phyloP scores from a whole-genome alignment of 768 basidiomycete species.

The Podaxis sp. region DNA sequence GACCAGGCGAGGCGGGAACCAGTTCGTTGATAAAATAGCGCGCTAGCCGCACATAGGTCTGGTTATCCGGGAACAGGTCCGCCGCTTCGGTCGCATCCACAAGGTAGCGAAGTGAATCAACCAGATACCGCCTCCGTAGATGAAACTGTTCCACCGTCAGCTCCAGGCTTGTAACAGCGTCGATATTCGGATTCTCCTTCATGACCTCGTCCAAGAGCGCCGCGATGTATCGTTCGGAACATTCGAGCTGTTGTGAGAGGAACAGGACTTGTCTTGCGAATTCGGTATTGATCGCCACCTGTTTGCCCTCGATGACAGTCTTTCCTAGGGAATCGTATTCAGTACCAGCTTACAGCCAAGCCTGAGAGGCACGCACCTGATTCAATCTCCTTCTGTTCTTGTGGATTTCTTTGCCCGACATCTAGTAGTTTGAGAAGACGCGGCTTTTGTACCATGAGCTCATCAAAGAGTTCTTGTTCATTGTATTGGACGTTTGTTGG shows the following conservation, averaged over 20 bases:
- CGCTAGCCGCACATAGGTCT: slow-evolving; percentile 52
- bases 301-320: slow-evolving; percentile 58
- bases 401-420: slow-evolving; percentile 56
- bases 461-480: slow-evolving; percentile 77
- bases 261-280: slow-evolving; percentile 78
- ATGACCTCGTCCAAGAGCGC: slow-evolving; percentile 65
- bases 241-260: slow-evolving; percentile 77
- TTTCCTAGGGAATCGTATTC: slow-evolving; percentile 49
- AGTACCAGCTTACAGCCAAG: background rate
- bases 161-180: slow-evolving; percentile 59
- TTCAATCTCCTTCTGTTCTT: slow-evolving; percentile 73
- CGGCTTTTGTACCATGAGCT: slow-evolving; percentile 65
- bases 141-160: slow-evolving; percentile 68
- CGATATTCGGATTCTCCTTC: slow-evolving; percentile 63
- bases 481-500: slow-evolving; percentile 45
- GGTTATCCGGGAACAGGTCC: slow-evolving; percentile 40
- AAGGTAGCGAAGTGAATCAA: slow-evolving; percentile 69
- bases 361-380: slow-evolving; percentile 42
- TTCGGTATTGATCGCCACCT: slow-evolving; percentile 74
- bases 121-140: slow-evolving; percentile 63
- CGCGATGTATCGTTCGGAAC: slow-evolving; percentile 81
- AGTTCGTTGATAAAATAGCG: slow-evolving; percentile 58
- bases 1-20: slow-evolving; percentile 34
- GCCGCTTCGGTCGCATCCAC: slow-evolving; percentile 61
- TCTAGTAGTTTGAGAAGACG: slow-evolving; percentile 65